These are phyloP conservation scores for Aspergillus aculeatinus DNA, from an alignment of 2,329 filamentous ascomycete genomes.

Conservation along the genomic window DNA sequence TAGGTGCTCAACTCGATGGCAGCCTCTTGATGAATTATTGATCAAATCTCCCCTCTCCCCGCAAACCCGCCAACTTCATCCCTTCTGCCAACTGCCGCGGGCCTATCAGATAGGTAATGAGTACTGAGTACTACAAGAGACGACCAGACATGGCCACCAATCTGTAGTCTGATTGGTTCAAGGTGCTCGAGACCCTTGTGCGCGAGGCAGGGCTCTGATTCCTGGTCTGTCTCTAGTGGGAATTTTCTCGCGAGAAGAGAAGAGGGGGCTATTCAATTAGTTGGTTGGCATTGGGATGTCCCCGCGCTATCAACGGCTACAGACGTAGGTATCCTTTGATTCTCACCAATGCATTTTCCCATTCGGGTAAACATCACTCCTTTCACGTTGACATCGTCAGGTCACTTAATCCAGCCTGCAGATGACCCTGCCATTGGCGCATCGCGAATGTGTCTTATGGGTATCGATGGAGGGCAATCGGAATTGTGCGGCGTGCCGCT, in stretches of 20 bases:
- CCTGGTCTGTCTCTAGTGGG: neutral
- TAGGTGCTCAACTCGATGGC: constrained; percentile 13
- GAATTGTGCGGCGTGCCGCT: neutral
- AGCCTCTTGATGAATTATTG: neutral
- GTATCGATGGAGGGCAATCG: neutral
- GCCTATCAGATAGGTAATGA: too few species aligned
- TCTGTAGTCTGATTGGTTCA: constrained; percentile 9
- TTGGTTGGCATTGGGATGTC: constrained; percentile 5
- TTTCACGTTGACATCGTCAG: neutral
- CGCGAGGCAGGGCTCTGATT: neutral
- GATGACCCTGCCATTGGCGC: neutral
- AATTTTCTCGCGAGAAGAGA: neutral
- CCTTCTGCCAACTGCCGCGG: too few species aligned
- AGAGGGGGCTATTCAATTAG: neutral
- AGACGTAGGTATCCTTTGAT: neutral
- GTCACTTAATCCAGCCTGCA: neutral
- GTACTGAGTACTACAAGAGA: neutral
- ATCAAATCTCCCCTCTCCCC: constrained; percentile 2
- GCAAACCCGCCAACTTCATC: constrained; percentile 9
- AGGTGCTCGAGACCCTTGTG: constrained; percentile 5
- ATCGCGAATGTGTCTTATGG: neutral
- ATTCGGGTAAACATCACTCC: constrained; percentile 8
- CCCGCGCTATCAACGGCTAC: constrained; percentile 7
- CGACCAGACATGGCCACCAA: neutral
- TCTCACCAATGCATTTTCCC: constrained; percentile 15